phyloP scores from a whole-genome alignment of 495 filamentous ascomycete species.

The Penicillium lividum region DNA sequence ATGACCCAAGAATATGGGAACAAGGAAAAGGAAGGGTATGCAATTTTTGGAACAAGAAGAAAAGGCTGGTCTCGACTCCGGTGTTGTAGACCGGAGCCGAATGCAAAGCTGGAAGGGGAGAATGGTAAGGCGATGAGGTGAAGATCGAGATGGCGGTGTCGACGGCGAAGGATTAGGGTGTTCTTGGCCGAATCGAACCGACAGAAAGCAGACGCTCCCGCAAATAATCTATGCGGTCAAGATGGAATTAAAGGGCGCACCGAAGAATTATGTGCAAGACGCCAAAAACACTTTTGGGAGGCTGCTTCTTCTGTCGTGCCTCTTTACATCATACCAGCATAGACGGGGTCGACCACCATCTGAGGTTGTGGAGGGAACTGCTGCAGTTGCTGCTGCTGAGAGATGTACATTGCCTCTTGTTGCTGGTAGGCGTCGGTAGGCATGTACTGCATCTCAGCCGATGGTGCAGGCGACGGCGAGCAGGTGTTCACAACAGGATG shows the following conservation, averaged over 20 bases:
- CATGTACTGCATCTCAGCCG: conserved; percentile 44
- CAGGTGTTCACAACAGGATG: conserved; percentile 30
- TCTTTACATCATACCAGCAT: conserved; percentile 31
- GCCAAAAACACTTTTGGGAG: conserved; percentile 27
- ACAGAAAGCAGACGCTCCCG: conserved; percentile 21
- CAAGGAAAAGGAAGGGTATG: conserved; percentile 44
- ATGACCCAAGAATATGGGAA: conserved; percentile 36
- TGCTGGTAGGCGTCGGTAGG: conserved; percentile 40
- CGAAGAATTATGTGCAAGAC: conserved; percentile 29
- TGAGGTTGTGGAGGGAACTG: conserved; percentile 39
- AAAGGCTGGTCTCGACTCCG: conserved; percentile 30
- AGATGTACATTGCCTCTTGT: conserved; percentile 36
- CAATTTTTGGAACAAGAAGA: conserved; percentile 41
- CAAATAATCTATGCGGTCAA: conserved; percentile 17
- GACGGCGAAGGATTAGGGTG: conserved; percentile 20
- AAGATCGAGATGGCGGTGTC: conserved; percentile 15
- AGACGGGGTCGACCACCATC: conserved; percentile 40
- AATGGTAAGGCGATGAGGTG: conserved; percentile 7
- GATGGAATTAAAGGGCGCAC: conserved; percentile 16
- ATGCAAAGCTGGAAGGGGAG: conserved; percentile 29
- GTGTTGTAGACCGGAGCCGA: conserved; percentile 27
- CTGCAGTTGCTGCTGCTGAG: conserved; percentile 28
- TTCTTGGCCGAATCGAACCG: conserved; percentile 21
- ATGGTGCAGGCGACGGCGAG: conserved; percentile 42
- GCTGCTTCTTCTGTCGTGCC: conserved; percentile 16